Percentiles rank a stretch among this genome's conserved stretches.
phyloP scores from a whole-genome alignment of 2,329 filamentous ascomycete species.

The Ceratocystis cubensis region DNA sequence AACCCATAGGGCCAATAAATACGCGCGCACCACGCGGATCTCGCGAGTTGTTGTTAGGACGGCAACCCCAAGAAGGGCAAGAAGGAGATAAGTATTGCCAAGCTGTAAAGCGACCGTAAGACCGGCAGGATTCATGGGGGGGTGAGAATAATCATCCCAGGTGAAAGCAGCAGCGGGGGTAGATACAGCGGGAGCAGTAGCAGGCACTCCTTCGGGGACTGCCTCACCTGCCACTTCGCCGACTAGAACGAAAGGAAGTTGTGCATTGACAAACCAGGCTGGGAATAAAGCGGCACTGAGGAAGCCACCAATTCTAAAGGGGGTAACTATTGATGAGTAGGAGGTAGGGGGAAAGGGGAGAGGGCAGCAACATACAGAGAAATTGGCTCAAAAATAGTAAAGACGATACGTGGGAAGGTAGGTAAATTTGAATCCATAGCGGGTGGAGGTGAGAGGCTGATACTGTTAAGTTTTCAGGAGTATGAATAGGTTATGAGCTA shows the following conservation, averaged over 20 bases:
- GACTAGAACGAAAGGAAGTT: conserved; percentile 34
- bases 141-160: conserved; percentile 20
- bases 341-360: background rate
- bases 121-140: conserved; percentile 29
- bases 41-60: conserved; percentile 30
- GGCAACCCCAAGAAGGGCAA: conserved; percentile 51
- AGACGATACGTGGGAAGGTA: conserved; percentile 49
- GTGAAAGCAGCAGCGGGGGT: conserved; percentile 26
- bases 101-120: conserved; percentile 53
- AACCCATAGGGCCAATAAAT: conserved; percentile 51
- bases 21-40: conserved; percentile 52
- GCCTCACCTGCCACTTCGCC: no score
- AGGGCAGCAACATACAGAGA: conserved; percentile 42
- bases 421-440: conserved; percentile 51
- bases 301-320: conserved; percentile 44
- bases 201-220: no score
- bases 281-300: conserved; percentile 43
- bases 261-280: conserved; percentile 51
- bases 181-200: conserved; percentile 23
- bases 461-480: no score
- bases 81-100: conserved; percentile 55
- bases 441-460: background rate
- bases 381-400: conserved; percentile 56
- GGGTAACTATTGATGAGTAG: no score
- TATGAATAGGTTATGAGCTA: no score